Evolutionary conservation across 306 rosid genomes (phyloP).

Genomic region (Fagus crenata): DNA sequence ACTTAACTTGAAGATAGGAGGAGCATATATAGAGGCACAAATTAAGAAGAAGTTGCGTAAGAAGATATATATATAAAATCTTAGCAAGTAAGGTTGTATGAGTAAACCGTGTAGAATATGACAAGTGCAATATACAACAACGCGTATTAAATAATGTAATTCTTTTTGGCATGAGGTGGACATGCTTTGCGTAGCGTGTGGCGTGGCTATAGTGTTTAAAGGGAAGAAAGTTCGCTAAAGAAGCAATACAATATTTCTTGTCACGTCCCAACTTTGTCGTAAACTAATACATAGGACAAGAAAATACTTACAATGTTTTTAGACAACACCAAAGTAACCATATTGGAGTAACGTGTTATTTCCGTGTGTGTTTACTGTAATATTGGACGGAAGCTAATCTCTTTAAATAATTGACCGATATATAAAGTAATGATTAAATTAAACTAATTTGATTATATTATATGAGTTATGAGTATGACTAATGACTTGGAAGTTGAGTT

Average conservation of each 20-base stretch:
- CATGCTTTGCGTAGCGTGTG: background rate
- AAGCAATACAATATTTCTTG: background rate
- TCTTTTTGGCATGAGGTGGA: background rate
- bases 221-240: background rate
- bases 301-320: no score
- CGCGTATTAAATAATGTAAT: background rate
- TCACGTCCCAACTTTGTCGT: background rate
- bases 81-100: background rate
- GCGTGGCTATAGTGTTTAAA: no score
- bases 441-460: no score
- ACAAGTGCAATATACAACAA: background rate
- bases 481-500: no score
- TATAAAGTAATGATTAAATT: no score
- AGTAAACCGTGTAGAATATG: background rate
- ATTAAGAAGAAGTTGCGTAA: background rate
- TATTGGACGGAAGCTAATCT: no score
- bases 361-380: no score
- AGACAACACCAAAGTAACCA: no score
- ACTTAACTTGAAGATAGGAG: background rate
- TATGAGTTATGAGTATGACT: no score
- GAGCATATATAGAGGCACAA: background rate
- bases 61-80: background rate
- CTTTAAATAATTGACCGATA: no score
- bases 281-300: no score
- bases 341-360: no score